These are phyloP conservation scores for Diaporthe eres DNA, from an alignment of 2,329 filamentous ascomycete species.

Conservation along the genomic window DNA sequence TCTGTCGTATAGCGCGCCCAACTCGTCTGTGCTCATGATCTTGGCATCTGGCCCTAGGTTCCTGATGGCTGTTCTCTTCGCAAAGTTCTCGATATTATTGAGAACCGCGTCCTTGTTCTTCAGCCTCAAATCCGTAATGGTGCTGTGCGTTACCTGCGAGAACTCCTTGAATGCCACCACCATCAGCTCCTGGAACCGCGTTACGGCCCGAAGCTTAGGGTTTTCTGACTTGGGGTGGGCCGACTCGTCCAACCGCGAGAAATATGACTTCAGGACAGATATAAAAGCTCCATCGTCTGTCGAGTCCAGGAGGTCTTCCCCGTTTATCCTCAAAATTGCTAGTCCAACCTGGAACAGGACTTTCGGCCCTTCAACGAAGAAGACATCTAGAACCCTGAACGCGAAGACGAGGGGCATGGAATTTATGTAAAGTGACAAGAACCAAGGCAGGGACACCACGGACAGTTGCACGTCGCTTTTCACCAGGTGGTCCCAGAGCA, in stretches of 20 bases:
- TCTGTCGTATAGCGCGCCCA: slow-evolving; percentile 91
- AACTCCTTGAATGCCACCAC: slow-evolving; percentile 99
- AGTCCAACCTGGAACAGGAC: slow-evolving; percentile 97
- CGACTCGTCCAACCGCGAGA: slow-evolving; percentile 92
- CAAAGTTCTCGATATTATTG: slow-evolving; percentile 96
- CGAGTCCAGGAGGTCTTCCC: slow-evolving; percentile 93
- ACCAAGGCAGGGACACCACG: slow-evolving; percentile 97
- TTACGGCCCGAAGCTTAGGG: slow-evolving; percentile 92
- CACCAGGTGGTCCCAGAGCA: slow-evolving; percentile 97
- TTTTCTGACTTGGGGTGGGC: slow-evolving; percentile 97
- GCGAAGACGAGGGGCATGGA: slow-evolving; percentile 99
- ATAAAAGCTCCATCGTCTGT: slow-evolving; percentile 97
- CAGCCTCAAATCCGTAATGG: slow-evolving; percentile 87
- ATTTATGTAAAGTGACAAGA: slow-evolving; percentile 98
- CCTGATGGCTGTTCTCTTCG: slow-evolving; percentile 94
- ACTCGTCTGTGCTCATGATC: slow-evolving; percentile 84
- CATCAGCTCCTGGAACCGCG: slow-evolving; percentile 97
- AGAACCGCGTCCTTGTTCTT: slow-evolving; percentile 96
- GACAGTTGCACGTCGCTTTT: slow-evolving; percentile 97
- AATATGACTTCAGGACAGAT: slow-evolving; percentile 94
- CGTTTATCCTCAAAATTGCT: slow-evolving; percentile 97
- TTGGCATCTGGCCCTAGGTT: slow-evolving; percentile 98
- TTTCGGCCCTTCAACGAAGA: slow-evolving; percentile 98
- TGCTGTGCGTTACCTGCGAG: slow-evolving; percentile 92
- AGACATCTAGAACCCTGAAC: slow-evolving; percentile 95